These are phyloP conservation scores for Sporothrix pseudoabietina DNA, from an alignment of 2,329 filamentous ascomycete species.

Conservation along the genomic window DNA sequence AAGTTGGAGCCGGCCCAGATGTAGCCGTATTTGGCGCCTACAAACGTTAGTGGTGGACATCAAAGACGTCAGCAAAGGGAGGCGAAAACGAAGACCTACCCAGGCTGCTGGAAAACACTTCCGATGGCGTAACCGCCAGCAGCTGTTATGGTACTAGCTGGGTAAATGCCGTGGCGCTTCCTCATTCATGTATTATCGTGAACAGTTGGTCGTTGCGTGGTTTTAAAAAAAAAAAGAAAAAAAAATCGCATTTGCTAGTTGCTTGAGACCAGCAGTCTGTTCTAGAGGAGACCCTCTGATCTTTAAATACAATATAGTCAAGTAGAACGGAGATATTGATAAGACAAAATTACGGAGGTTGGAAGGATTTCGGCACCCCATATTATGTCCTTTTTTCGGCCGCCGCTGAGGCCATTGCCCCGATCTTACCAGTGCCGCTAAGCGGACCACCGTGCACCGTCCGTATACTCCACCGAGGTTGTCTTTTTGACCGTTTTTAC, in stretches of 20 bases:
- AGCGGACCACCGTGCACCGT: not conserved
- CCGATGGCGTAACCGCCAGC: constrained; percentile 47
- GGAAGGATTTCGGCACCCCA: not conserved
- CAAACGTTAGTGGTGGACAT: constrained; percentile 32
- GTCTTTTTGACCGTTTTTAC: not conserved
- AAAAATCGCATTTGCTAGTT: not conserved
- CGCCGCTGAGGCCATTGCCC: not conserved
- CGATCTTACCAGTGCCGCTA: not conserved
- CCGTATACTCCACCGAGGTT: not conserved
- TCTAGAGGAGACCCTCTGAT: not conserved
- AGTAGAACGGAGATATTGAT: not conserved
- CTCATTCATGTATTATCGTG: not conserved
- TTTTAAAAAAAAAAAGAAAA: no score
- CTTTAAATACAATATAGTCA: not conserved
- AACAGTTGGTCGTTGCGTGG: not conserved
- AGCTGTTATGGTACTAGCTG: constrained; percentile 27
- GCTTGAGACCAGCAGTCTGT: not conserved
- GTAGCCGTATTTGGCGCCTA: constrained; percentile 48
- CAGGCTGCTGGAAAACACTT: constrained; percentile 51
- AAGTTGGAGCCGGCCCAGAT: constrained; percentile 46
- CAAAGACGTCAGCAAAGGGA: constrained; percentile 53
- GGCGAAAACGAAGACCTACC: constrained; percentile 45
- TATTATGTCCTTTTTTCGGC: not conserved
- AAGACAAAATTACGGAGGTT: not conserved
- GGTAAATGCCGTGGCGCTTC: not conserved